phyloP scores from a whole-genome alignment of 495 filamentous ascomycete species.

The Penicillium ochrochloron region DNA sequence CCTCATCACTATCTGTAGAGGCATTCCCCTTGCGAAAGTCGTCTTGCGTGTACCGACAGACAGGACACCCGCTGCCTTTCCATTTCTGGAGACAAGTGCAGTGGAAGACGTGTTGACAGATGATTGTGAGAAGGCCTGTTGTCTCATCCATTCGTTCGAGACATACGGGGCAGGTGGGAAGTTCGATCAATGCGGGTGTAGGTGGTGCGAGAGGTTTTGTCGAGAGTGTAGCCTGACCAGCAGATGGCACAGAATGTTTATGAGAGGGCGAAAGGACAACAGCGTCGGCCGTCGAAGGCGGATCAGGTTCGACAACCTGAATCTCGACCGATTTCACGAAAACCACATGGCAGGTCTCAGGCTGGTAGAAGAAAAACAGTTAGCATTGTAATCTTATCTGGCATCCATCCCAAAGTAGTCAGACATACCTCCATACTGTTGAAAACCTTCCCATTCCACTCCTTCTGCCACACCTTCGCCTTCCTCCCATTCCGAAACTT shows the following conservation, averaged over 20 bases:
- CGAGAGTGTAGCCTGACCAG: constrained; percentile 56
- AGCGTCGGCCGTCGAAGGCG: constrained; percentile 34
- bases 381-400: constrained; percentile 16
- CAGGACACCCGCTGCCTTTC: constrained; percentile 90
- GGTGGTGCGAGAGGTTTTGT: constrained; percentile 89
- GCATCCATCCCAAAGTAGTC: constrained; percentile 7
- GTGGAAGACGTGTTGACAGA: constrained; percentile 98
- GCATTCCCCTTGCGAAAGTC: constrained; percentile 44
- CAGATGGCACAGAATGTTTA: constrained; percentile 39
- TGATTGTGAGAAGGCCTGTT: constrained; percentile 89
- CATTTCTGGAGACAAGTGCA: constrained; percentile 96
- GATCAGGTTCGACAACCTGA: constrained; percentile 40
- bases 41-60: constrained; percentile 86
- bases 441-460: constrained; percentile 94
- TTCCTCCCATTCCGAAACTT: constrained; percentile 80
- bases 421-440: constrained; percentile 85
- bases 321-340: constrained; percentile 91
- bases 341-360: constrained; percentile 94
- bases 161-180: constrained; percentile 96
- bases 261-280: constrained; percentile 48
- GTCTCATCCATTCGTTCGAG: constrained; percentile 99
- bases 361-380: constrained; percentile 51
- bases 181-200: constrained; percentile 84
- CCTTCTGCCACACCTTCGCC: constrained; percentile 78
- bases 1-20: constrained; percentile 37